These are phyloP conservation scores for Lactarius deliciosus DNA, from an alignment of 768 basidiomycete genomes.

Conservation along the genomic window DNA sequence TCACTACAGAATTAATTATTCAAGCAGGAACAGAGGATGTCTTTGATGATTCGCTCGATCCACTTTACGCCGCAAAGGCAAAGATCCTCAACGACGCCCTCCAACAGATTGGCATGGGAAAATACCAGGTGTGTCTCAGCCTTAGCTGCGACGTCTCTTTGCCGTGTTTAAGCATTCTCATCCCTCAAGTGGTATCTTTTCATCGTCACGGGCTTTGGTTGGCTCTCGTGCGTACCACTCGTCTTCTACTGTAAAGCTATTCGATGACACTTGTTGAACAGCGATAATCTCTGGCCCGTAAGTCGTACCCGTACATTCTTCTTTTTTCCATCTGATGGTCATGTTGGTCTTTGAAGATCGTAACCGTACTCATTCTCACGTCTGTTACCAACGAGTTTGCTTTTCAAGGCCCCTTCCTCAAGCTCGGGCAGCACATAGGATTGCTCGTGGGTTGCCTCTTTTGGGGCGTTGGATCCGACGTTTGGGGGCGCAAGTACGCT, in stretches of 20 bases:
- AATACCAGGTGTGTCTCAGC: slow-evolving; percentile 46
- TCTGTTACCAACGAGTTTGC: slow-evolving; percentile 66
- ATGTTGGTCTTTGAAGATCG: slow-evolving; percentile 42
- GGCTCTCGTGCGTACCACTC: slow-evolving; percentile 58
- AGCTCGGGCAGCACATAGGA: slow-evolving; percentile 70
- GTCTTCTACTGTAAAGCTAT: background rate
- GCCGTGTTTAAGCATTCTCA: background rate
- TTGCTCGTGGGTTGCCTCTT: slow-evolving; percentile 66
- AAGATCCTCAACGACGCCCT: slow-evolving; percentile 46
- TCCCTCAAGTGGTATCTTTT: slow-evolving; percentile 56
- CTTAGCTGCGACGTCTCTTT: background rate
- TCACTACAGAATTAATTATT: background rate
- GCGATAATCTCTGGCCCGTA: slow-evolving; percentile 76
- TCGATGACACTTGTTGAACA: slow-evolving; percentile 31
- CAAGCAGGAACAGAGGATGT: slow-evolving; percentile 13
- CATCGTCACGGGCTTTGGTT: slow-evolving; percentile 68
- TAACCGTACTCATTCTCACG: slow-evolving; percentile 62
- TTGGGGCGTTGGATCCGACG: slow-evolving; percentile 66
- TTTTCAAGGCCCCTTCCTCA: slow-evolving; percentile 59
- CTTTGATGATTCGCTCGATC: slow-evolving; percentile 36
- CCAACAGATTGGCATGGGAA: slow-evolving; percentile 57
- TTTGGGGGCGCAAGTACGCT: slow-evolving; percentile 65
- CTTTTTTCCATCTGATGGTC: background rate
- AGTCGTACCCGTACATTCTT: slow-evolving; percentile 27
- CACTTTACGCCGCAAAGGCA: slow-evolving; percentile 51